phyloP scores from a whole-genome alignment of 1,284 basidiomycete species.

The Trichosporon coremiiforme region DNA sequence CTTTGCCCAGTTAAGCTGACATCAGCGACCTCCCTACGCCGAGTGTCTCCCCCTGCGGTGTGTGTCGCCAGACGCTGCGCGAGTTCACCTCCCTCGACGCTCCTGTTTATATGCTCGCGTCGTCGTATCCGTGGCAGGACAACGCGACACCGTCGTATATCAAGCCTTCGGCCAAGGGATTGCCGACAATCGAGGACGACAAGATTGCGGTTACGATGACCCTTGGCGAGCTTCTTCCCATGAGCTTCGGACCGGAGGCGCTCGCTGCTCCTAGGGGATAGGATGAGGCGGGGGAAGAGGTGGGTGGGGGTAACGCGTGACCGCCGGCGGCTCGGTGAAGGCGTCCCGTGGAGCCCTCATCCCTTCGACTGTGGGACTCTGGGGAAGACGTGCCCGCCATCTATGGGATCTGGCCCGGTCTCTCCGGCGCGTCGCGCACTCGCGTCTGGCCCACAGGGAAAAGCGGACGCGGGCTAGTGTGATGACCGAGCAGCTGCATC shows the following conservation, averaged over 20 bases:
- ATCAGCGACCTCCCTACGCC: constrained; percentile 69
- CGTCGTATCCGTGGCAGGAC: constrained; percentile 60
- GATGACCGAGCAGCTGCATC: no score
- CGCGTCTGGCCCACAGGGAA: not conserved
- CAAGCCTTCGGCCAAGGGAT: not conserved
- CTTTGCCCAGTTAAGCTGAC: not conserved
- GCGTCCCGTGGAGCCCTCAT: not conserved
- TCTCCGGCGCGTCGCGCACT: no score
- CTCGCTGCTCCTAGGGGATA: constrained; percentile 8
- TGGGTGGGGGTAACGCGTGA: constrained; percentile 5
- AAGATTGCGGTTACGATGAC: constrained; percentile 50
- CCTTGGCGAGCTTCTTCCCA: constrained; percentile 74
- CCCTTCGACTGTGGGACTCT: not conserved
- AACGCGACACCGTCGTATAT: constrained; percentile 37
- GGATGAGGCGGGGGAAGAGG: not conserved
- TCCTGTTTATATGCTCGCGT: constrained; percentile 76
- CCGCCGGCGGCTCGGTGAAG: not conserved
- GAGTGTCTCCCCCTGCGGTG: constrained; percentile 78
- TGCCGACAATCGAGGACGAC: not conserved
- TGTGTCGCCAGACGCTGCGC: constrained; percentile 86
- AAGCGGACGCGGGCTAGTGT: not conserved
- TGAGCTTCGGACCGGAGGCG: constrained; percentile 81
- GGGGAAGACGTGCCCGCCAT: not conserved
- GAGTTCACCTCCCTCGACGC: constrained; percentile 77
- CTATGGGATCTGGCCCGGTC: not conserved